phyloP scores from a whole-genome alignment of 2,329 filamentous ascomycete genomes.

The Akanthomyces lecanii region DNA sequence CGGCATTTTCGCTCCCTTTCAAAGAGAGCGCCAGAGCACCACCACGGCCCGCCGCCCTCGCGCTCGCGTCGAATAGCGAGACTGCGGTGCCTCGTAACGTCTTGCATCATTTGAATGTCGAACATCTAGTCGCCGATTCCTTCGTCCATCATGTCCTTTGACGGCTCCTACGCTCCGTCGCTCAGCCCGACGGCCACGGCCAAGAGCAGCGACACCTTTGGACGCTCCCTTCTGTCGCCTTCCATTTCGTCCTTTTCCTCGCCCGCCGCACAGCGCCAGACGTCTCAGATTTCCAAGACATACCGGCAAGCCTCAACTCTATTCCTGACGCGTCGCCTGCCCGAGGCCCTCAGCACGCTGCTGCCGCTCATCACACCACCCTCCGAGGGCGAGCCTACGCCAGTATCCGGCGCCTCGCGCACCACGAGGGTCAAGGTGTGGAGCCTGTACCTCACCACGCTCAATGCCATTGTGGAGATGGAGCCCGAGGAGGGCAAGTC shows the following conservation, averaged over 20 bases:
- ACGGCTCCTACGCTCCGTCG: slow-evolving; percentile 35
- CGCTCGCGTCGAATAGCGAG: neutral
- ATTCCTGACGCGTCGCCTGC: slow-evolving; percentile 88
- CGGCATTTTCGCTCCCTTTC: slow-evolving; percentile 1
- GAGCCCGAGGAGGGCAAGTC: slow-evolving; percentile 86
- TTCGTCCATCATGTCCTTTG: slow-evolving; percentile 37
- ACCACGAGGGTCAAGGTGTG: slow-evolving; percentile 90
- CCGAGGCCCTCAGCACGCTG: slow-evolving; percentile 82
- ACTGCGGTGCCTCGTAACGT: neutral
- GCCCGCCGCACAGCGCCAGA: slow-evolving; percentile 55
- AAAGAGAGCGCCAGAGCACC: neutral
- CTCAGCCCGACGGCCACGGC: slow-evolving; percentile 41
- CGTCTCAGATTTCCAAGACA: slow-evolving; percentile 78
- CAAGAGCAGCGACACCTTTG: slow-evolving; percentile 37
- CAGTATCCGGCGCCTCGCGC: slow-evolving; percentile 73
- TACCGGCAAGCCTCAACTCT: slow-evolving; percentile 93
- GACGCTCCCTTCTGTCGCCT: slow-evolving; percentile 53
- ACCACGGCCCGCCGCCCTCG: neutral
- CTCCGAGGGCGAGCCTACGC: slow-evolving; percentile 56
- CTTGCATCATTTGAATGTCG: neutral
- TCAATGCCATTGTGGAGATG: slow-evolving; percentile 87
- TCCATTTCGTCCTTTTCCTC: slow-evolving; percentile 68
- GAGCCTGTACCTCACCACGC: slow-evolving; percentile 91
- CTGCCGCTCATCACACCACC: slow-evolving; percentile 71
- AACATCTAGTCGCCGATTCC: neutral